These are phyloP conservation scores for Seiridium unicorne DNA, from an alignment of 2,329 filamentous ascomycete genomes.

Conservation along the genomic window DNA sequence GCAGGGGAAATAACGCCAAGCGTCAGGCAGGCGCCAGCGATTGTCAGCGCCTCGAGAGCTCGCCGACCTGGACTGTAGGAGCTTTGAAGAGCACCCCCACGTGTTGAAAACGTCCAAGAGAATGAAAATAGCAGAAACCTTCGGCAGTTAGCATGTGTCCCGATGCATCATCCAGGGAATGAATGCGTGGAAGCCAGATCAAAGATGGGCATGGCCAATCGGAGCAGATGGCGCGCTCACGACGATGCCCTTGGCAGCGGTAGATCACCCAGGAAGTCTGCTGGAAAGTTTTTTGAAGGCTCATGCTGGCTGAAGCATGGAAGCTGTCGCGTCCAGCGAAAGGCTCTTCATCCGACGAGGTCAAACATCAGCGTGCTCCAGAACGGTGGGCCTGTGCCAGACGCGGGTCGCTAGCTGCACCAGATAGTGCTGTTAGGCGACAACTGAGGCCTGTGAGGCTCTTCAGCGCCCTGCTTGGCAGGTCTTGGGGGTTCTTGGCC, in stretches of 20 bases:
- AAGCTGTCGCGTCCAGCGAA: not conserved
- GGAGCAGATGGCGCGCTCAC: not conserved
- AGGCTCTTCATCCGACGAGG: not conserved
- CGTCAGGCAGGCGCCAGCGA: not conserved
- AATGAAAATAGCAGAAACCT: slow-evolving; percentile 1
- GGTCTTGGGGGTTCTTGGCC: slow-evolving; percentile 5
- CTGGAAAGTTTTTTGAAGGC: not conserved
- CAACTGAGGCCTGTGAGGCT: slow-evolving; percentile 1
- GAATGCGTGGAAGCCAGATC: not conserved
- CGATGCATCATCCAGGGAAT: not conserved
- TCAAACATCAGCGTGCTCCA: not conserved
- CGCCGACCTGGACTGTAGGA: not conserved
- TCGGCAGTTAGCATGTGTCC: slow-evolving; percentile 1
- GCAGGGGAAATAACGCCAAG: not conserved
- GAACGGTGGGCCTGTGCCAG: not conserved
- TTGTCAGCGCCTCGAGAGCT: not conserved
- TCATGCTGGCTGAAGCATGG: not conserved
- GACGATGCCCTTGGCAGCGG: not conserved
- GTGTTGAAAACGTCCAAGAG: slow-evolving; percentile 5
- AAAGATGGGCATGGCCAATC: not conserved
- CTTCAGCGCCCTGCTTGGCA: slow-evolving; percentile 4
- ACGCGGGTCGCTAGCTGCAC: not conserved
- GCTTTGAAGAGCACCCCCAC: not conserved
- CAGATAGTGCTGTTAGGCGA: not conserved
- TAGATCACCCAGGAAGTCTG: not conserved